Conservation (phyloP, 2,329 filamentous ascomycete genomes). For the Fonsecaea multimorphosa region DNA sequence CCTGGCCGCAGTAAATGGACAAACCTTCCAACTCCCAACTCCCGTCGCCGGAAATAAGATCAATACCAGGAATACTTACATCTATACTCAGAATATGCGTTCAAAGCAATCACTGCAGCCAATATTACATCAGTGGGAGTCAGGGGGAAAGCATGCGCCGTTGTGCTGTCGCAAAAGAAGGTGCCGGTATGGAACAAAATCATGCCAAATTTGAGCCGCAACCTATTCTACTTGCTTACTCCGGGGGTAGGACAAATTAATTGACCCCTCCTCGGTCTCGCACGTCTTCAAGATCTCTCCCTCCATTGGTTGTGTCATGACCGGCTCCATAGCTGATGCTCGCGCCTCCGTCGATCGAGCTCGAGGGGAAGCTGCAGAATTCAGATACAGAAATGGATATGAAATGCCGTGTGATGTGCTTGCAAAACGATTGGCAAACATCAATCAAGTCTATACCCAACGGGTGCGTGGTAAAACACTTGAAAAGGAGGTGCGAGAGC, state of each 20-base stretch:
- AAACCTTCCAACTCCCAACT: neutral
- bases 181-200: constrained; percentile 78
- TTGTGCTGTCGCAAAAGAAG: constrained; percentile 98
- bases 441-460: constrained; percentile 99
- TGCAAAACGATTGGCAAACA: constrained; percentile 96
- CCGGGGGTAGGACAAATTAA: constrained; percentile 86
- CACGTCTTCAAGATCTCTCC: constrained; percentile 97
- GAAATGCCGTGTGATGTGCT: constrained; percentile 99
- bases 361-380: constrained; percentile 94
- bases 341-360: constrained; percentile 91
- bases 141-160: constrained; percentile 94
- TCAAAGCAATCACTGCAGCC: constrained; percentile 98
- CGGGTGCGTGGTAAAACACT: constrained; percentile 64
- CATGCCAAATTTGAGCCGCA: constrained; percentile 16
- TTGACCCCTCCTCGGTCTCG: constrained; percentile 94
- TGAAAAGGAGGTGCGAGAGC: neutral
- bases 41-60: neutral
- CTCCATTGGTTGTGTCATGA: constrained; percentile 97
- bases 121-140: constrained; percentile 99
- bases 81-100: constrained; percentile 84
- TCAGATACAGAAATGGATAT: constrained; percentile 98
- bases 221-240: constrained; percentile 39
- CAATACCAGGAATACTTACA: constrained; percentile 35
- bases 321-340: constrained; percentile 96
- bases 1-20: neutral